phyloP scores from a whole-genome alignment of 208 protist species.

The Leishmania aethiopica region DNA sequence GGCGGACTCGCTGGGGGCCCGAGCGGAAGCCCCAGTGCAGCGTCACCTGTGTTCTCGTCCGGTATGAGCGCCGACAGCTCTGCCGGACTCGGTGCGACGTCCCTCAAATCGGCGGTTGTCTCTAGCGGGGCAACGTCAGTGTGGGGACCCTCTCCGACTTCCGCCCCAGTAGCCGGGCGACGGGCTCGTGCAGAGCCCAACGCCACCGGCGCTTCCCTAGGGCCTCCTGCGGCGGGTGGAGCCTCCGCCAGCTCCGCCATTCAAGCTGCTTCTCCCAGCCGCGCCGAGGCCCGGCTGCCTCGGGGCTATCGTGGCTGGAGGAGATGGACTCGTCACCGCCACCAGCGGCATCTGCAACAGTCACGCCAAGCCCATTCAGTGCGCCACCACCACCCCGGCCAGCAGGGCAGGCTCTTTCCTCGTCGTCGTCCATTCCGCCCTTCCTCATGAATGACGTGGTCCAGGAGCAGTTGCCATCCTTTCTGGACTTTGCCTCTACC shows the following conservation, averaged over 20 bases:
- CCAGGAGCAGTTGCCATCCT: constrained; percentile 7
- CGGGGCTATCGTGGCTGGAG: constrained; percentile 23
- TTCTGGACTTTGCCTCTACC: constrained; percentile 24
- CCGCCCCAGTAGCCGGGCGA: constrained; percentile 29
- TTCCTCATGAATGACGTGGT: background rate
- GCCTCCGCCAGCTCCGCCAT: background rate
- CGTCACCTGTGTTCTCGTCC: background rate
- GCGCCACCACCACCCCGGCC: background rate
- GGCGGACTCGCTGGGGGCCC: background rate
- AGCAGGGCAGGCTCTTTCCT: background rate
- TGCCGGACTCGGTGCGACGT: background rate
- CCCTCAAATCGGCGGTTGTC: background rate
- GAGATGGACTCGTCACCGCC: constrained; percentile 14
- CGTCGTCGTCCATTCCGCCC: background rate
- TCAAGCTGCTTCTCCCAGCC: background rate
- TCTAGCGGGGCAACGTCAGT: constrained; percentile 5
- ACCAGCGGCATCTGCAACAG: background rate
- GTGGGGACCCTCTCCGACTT: constrained; percentile 1
- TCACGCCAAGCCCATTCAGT: background rate
- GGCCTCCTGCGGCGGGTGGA: background rate
- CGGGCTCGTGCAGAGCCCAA: constrained; percentile 13
- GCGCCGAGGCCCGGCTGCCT: constrained; percentile 2
- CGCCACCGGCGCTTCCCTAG: background rate
- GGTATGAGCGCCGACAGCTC: constrained; percentile 2
- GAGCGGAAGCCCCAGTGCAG: background rate